Conservation (phyloP, 768 basidiomycete species). For the Termitomyces sp. region DNA sequence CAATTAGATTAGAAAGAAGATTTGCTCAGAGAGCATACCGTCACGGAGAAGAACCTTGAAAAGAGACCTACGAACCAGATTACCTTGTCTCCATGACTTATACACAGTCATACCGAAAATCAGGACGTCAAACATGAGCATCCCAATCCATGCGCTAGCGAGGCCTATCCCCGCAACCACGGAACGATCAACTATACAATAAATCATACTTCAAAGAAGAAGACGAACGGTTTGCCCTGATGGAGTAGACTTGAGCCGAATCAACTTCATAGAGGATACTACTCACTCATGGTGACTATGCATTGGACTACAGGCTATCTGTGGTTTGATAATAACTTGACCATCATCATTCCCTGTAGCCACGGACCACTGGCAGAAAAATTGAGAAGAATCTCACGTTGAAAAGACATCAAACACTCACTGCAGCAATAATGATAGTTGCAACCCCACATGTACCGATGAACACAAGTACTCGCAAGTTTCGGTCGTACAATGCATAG, state of each 20-base stretch:
- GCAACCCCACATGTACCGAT: slow-evolving; percentile 21
- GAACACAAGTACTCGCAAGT: slow-evolving; percentile 21
- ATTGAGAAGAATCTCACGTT: neutral
- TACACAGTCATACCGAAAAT: slow-evolving; percentile 37
- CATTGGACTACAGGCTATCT: neutral
- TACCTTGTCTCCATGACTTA: slow-evolving; percentile 25
- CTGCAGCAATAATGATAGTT: slow-evolving; percentile 18
- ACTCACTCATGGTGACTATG: neutral
- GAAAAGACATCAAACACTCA: neutral
- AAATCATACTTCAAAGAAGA: no score
- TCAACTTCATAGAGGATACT: neutral
- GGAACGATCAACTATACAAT: neutral
- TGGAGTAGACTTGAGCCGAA: neutral
- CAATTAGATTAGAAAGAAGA: neutral
- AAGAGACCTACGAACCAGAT: neutral
- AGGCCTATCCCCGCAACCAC: slow-evolving; percentile 22
- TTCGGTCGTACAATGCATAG: slow-evolving; percentile 37
- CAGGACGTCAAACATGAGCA: slow-evolving; percentile 35
- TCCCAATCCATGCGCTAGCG: slow-evolving; percentile 33
- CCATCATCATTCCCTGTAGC: neutral
- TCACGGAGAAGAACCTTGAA: neutral
- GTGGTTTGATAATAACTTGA: neutral
- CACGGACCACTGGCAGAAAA: neutral
- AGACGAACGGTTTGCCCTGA: neutral
- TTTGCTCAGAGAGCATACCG: neutral